A percentile compares a stretch with the other conserved stretches of the same genome.
Evolutionary conservation across 306 rosid species (phyloP).

Genomic region (Acacia acuminata): DNA sequence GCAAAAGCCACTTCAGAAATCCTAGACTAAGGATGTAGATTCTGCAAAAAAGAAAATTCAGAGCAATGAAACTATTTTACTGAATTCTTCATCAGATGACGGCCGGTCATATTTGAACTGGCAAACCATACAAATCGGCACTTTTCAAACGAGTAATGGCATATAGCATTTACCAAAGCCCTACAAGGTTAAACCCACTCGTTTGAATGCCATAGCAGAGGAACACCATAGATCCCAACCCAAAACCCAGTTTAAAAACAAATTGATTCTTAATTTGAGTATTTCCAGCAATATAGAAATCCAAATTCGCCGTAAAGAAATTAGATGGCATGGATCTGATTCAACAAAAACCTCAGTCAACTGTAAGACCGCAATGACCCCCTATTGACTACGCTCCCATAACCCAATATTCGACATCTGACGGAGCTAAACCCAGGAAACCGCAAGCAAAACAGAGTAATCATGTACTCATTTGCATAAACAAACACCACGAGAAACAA

Average conservation of each 20-base stretch:
- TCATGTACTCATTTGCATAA: slow-evolving; percentile 34
- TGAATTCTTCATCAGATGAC: slow-evolving; percentile 24
- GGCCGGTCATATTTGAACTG: slow-evolving; percentile 32
- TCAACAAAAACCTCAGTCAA: slow-evolving; percentile 45
- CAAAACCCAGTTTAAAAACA: slow-evolving; percentile 30
- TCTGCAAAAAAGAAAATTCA: slow-evolving; percentile 24
- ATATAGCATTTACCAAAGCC: slow-evolving; percentile 30
- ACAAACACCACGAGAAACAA: slow-evolving; percentile 19
- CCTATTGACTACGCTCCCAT: slow-evolving; percentile 31
- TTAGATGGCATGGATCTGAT: slow-evolving; percentile 68
- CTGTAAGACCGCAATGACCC: slow-evolving; percentile 37
- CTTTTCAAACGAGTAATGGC: slow-evolving; percentile 33
- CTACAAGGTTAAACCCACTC: slow-evolving; percentile 45
- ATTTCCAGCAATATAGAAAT: slow-evolving; percentile 43
- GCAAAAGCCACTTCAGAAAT: slow-evolving; percentile 21
- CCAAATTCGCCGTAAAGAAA: slow-evolving; percentile 41
- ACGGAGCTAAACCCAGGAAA: slow-evolving; percentile 41
- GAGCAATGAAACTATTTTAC: not conserved
- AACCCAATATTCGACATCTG: slow-evolving; percentile 51
- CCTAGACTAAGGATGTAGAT: slow-evolving; percentile 35
- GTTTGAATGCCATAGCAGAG: slow-evolving; percentile 34
- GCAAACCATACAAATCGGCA: slow-evolving; percentile 16
- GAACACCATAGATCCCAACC: slow-evolving; percentile 61
- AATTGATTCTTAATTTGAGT: slow-evolving; percentile 30
- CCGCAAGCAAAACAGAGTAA: slow-evolving; percentile 6